Evolutionary conservation across 2,329 filamentous ascomycete genomes (phyloP).

Genomic region (Tolypocladium paradoxum): DNA sequence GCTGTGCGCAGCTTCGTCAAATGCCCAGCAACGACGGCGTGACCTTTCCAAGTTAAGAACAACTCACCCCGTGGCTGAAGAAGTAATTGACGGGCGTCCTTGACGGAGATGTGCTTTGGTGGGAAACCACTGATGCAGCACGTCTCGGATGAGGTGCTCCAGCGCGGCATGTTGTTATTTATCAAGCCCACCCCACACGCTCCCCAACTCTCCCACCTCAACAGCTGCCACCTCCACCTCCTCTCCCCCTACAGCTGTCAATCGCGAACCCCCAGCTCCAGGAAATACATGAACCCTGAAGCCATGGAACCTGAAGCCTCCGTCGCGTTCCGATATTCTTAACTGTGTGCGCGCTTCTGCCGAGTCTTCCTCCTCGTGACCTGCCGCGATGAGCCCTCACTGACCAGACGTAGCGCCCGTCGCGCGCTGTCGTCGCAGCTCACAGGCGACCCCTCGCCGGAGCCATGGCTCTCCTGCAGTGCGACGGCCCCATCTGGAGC

Average conservation of each 20-base stretch:
- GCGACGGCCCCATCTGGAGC: no score
- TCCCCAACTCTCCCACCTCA: no score
- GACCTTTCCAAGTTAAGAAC: not conserved
- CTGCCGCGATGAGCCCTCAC: no score
- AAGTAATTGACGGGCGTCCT: slow-evolving; percentile 35
- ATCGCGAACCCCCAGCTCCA: not conserved
- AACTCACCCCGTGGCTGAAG: slow-evolving; percentile 35
- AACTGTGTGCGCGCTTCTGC: no score
- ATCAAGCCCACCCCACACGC: not conserved
- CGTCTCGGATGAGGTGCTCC: not conserved
- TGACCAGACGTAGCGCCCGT: no score
- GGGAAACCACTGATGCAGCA: no score
- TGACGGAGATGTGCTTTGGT: not conserved
- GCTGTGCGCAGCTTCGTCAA: slow-evolving; percentile 23
- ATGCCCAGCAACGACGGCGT: not conserved
- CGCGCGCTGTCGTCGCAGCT: no score
- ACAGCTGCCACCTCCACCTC: no score
- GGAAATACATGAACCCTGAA: not conserved
- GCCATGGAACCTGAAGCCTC: not conserved
- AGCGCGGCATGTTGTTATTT: not conserved
- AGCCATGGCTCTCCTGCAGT: no score
- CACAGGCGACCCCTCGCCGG: no score
- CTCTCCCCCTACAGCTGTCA: no score
- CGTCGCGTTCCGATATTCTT: no score
- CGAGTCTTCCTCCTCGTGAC: not conserved